Conservation (phyloP, 495 filamentous ascomycete genomes). For the Neurospora cerealis region DNA sequence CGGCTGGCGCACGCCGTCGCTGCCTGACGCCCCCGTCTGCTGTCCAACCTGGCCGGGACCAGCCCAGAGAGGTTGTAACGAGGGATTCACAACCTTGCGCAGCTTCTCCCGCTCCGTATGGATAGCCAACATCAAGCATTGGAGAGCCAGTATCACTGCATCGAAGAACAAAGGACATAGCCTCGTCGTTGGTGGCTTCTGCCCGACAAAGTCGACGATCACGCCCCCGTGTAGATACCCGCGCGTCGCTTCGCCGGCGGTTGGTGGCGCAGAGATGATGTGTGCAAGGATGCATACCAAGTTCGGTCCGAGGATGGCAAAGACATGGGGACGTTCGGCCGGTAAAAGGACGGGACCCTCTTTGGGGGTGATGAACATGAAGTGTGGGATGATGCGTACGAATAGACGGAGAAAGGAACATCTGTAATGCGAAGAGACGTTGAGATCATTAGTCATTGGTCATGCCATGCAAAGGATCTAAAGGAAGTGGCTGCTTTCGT, state of each 20-base stretch:
- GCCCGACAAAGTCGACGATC: conserved; percentile 77
- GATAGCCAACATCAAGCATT: conserved; percentile 66
- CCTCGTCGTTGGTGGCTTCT: conserved; percentile 62
- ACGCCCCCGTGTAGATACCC: conserved; percentile 80
- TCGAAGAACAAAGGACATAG: conserved; percentile 56
- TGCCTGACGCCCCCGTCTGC: background rate
- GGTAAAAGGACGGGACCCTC: conserved; percentile 46
- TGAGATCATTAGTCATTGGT: background rate
- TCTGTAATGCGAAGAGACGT: conserved; percentile 32
- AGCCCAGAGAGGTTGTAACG: conserved; percentile 8
- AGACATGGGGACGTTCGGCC: conserved; percentile 57
- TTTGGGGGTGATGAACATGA: conserved; percentile 72
- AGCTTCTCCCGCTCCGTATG: conserved; percentile 58
- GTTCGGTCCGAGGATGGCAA: conserved; percentile 60
- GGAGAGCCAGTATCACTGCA: conserved; percentile 51
- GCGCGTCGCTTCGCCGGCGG: conserved; percentile 63
- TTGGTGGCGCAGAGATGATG: conserved; percentile 47
- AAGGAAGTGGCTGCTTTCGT: conserved; percentile 17
- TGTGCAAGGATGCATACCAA: conserved; percentile 66
- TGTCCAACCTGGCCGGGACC: background rate
- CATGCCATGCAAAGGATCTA: background rate
- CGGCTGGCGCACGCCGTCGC: conserved; percentile 8
- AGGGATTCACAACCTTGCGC: conserved; percentile 28
- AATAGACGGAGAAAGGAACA: conserved; percentile 67
- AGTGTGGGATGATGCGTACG: conserved; percentile 59